Conservation (phyloP, 2,329 filamentous ascomycete genomes). For the Phialocephala sp. region DNA sequence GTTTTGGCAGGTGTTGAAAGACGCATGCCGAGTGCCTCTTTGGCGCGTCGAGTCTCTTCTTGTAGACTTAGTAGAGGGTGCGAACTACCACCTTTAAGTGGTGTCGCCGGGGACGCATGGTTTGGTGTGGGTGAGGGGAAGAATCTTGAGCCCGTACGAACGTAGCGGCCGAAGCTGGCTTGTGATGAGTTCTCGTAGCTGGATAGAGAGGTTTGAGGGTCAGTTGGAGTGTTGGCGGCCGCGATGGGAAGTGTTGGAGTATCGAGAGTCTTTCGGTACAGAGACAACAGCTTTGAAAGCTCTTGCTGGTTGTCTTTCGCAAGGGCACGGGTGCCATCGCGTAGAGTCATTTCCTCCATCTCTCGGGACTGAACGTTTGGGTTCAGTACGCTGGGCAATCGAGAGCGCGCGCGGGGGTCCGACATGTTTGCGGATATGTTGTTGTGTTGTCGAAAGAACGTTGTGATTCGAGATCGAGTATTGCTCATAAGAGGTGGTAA, state of each 20-base stretch:
- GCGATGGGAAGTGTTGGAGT: not conserved
- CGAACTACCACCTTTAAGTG: too few relatives aligned
- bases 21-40: not conserved
- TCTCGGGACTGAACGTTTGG: not conserved
- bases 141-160: too few relatives aligned
- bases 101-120: too few relatives aligned
- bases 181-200: too few relatives aligned
- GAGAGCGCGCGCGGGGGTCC: not conserved
- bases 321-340: not conserved
- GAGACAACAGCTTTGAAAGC: not conserved
- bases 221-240: not conserved
- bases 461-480: not conserved
- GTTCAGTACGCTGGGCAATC: not conserved
- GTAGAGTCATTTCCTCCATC: not conserved
- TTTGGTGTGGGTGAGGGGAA: too few relatives aligned
- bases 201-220: too few relatives aligned
- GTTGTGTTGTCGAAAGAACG: not conserved
- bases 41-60: constrained; percentile 7
- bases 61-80: not conserved
- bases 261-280: too few relatives aligned
- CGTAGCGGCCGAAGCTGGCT: too few relatives aligned
- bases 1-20: too few relatives aligned
- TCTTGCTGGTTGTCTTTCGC: not conserved
- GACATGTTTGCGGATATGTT: not conserved
- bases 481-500: not conserved